Evolutionary conservation across 2,329 filamentous ascomycete genomes (phyloP), one percentile per base, ranked within the genome.

Genomic region (Trichoderma brevicompactum): DNA sequence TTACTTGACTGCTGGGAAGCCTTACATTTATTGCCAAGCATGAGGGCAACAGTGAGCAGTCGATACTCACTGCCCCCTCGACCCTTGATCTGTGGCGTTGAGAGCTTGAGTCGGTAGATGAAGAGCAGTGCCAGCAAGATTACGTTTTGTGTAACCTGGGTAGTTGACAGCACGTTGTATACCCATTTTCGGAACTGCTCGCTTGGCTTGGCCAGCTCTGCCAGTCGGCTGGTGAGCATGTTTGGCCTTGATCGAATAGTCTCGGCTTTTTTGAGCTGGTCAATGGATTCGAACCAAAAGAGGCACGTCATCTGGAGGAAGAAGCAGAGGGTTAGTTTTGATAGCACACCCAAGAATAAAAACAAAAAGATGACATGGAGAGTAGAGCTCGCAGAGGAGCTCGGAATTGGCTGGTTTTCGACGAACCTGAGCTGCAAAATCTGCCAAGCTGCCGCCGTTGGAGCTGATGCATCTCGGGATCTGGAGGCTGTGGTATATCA

Each of bases 1-100:
- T 28, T 32, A 9, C 10, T 38, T 41, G n/a, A 13, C 28, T 48
- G 23, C 28, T 23, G 4, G 9, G 34, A 7, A 6, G 17, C 15
- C 87, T 74, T 77, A 92, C 89, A 99, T 81, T 99, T 99, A 78
- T 99, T 99, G 68, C 94, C 94, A 66, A 99, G 83, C 95, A 99
- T 99, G 70, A 99, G 81, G 28, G 95, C 95, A 55, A 98, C 94
- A 0, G 95, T 98, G 73, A 98, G 83, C 28, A 99, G 81, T 17
- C 95, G 85, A 74, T 95, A 98, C 76, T 98, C 95, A 76, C 95
- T 99, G 5, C 95, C 95, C 23, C 89, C 89, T 72, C 94, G 94
- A 46, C 95, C 95, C 74, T 94, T 92, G 17, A 98, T 94, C 3
- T 85, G 87, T 0, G 93, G 92, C 71, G 97, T 98, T 69, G 91